Base-by-base conservation (phyloP, 1,284 basidiomycete species). In the Rhizoctonia solani region DNA sequence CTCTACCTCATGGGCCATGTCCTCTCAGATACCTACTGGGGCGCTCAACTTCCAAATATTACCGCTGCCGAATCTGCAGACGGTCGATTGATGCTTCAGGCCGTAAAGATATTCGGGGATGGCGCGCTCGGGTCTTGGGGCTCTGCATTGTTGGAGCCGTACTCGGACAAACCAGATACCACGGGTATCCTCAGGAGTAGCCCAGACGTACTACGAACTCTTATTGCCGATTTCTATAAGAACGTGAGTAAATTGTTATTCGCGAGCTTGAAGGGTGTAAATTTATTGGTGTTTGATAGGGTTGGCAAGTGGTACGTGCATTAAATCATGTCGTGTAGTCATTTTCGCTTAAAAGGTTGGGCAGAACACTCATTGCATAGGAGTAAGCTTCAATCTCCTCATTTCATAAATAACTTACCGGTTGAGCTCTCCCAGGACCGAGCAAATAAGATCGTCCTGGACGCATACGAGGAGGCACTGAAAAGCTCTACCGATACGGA, bases 121-220 rank as follows among this genome's bases (percentile, higher is more conserved):
- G 90, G 89, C 49, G 94, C 95, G 1, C 82, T 98, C 1, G 94
- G 95, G 0, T 93, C 90, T 1, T 93, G 91, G 83, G 95, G 95
- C 2, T 93, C 95, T 0, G 94, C 95, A 0, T 82, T 98, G 68
- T 80, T 92, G 16, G 84, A 89, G 44, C 92, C 93, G 13, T 98
- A 97, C 74, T 82, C 86, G 0, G 94, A 96, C 77, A 85, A 88
- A 32, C 86, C 89, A 0, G 81, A 83, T 0, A 86, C 84, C 23
- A 80, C 75, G 25, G 94, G 93, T 0, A 81, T 92, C 67, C 82
- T 95, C 80, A 82, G 85, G 37, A 81, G 79, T 53, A 78, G 81
- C 4, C 82, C 85, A 14, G 80, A 83, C 29, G 77, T 77, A 1
- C 79, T 94, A 71, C 75, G 79, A 11, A 74, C 79, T 5, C 75